Conservation (phyloP, 2,329 filamentous ascomycete genomes). For the Colletotrichum neosansevieriae region DNA sequence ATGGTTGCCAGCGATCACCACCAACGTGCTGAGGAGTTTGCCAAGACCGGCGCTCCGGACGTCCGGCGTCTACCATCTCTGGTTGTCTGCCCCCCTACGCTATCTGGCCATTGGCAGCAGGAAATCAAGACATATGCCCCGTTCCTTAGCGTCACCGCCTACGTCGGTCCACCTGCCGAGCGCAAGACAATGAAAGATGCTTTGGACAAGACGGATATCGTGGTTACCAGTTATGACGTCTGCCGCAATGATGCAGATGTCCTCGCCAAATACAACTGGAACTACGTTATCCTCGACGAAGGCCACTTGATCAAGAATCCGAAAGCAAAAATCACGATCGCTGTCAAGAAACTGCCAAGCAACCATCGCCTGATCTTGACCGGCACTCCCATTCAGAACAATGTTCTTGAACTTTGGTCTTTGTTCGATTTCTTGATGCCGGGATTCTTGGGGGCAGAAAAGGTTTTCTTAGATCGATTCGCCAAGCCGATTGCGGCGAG, state of each 20-base stretch:
- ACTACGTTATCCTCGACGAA: conserved; percentile 97
- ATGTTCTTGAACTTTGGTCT: conserved; percentile 96
- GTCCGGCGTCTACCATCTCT: conserved; percentile 85
- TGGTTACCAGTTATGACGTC: conserved; percentile 98
- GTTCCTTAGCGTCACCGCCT: conserved; percentile 89
- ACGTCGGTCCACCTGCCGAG: conserved; percentile 89
- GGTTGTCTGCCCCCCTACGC: conserved; percentile 94
- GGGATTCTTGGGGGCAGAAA: conserved; percentile 92
- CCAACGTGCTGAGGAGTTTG: conserved; percentile 89
- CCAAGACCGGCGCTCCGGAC: conserved; percentile 83
- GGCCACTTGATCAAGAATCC: conserved; percentile 99
- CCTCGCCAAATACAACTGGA: conserved; percentile 88
- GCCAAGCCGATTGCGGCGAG: conserved; percentile 95
- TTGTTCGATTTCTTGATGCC: conserved; percentile 99
- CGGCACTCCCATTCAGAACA: conserved; percentile 97
- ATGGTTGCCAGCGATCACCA: conserved; percentile 99
- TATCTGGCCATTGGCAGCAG: conserved; percentile 98
- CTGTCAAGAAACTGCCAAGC: conserved; percentile 88
- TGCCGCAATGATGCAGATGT: conserved; percentile 95
- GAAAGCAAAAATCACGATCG: conserved; percentile 93
- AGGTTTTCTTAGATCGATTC: conserved; percentile 95
- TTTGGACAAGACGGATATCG: conserved; percentile 85
- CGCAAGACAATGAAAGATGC: conserved; percentile 77
- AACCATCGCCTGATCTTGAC: conserved; percentile 97
- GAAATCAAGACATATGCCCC: conserved; percentile 96